These are phyloP conservation scores for Craspedostauros australis DNA, from an alignment of 108 stramenopile genomes.

Conservation along the genomic window DNA sequence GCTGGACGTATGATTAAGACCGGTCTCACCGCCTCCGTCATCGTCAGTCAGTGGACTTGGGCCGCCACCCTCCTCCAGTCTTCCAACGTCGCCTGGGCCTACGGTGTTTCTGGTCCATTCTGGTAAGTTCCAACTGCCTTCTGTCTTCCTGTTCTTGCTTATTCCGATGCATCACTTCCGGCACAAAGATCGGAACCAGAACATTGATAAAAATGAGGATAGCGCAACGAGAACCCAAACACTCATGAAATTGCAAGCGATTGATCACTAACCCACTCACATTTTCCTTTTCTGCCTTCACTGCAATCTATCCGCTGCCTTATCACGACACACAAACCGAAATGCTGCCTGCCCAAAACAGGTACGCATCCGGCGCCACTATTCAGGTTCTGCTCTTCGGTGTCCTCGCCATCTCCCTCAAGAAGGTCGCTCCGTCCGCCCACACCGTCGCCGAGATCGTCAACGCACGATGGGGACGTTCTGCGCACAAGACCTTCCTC, in stretches of 20 bases:
- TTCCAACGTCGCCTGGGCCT: slow-evolving; percentile 90
- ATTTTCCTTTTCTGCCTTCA: background rate
- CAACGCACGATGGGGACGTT: slow-evolving; percentile 85
- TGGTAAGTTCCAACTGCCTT: slow-evolving; percentile 41
- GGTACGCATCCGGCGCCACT: slow-evolving; percentile 88
- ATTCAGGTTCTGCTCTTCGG: slow-evolving; percentile 92
- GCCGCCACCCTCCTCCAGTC: slow-evolving; percentile 92
- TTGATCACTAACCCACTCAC: background rate
- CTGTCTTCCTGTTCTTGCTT: slow-evolving; percentile 1
- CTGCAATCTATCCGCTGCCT: too few species aligned
- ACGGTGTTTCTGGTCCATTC: slow-evolving; percentile 90
- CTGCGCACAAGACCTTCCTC: slow-evolving; percentile 87
- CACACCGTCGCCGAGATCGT: slow-evolving; percentile 93
- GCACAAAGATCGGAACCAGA: too few species aligned
- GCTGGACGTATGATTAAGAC: slow-evolving; percentile 91
- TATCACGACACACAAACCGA: too few species aligned
- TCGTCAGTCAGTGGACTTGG: slow-evolving; percentile 94
- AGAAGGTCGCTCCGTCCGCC: slow-evolving; percentile 83
- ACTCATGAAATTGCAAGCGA: too few species aligned
- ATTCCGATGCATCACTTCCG: too few species aligned
- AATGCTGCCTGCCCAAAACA: too few species aligned
- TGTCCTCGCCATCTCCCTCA: slow-evolving; percentile 87
- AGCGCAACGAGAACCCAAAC: too few species aligned
- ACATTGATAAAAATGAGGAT: too few species aligned
- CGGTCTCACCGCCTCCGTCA: slow-evolving; percentile 86